A percentile compares a stretch with the other conserved stretches of the same genome.
Conservation (phyloP, 371 early-diverging fungal species). For the Sporodiniella umbellata region DNA sequence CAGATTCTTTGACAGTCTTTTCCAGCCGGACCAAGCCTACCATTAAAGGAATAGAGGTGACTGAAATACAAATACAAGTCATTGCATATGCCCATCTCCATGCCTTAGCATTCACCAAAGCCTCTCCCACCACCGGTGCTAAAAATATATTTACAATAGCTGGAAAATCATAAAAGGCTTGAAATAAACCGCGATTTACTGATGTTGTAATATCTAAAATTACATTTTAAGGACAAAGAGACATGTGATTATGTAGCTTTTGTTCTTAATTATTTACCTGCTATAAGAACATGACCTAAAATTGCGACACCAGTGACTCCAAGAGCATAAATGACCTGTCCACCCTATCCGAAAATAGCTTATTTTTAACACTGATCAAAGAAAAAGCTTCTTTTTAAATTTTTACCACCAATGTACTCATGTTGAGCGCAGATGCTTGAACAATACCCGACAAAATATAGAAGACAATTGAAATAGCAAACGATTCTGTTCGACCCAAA, state of each 20-base stretch:
- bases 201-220: conserved; percentile 29
- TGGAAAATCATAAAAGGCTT: conserved; percentile 32
- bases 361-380: background rate
- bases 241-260: too few relatives aligned
- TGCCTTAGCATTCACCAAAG: conserved; percentile 8
- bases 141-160: conserved; percentile 27
- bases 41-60: conserved; percentile 19
- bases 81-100: conserved; percentile 33
- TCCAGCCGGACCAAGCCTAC: conserved; percentile 15
- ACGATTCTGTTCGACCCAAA: conserved; percentile 22
- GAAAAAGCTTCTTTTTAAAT: too few relatives aligned
- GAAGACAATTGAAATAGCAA: conserved; percentile 14
- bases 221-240: too few relatives aligned
- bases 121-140: conserved; percentile 27
- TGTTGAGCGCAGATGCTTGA: conserved; percentile 17
- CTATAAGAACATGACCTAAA: conserved; percentile 35
- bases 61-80: conserved; percentile 19
- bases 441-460: conserved; percentile 18
- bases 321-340: conserved; percentile 33
- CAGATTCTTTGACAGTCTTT: conserved; percentile 12
- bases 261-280: too few relatives aligned
- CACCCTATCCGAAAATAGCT: conserved; percentile 20
- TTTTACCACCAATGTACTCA: conserved; percentile 16
- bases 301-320: conserved; percentile 31
- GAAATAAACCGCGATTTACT: conserved; percentile 35